A percentile compares a stretch with the other conserved stretches of the same genome.
Evolutionary conservation across 2,329 filamentous ascomycete species (phyloP).

Genomic region (Colletotrichum noveboracense): DNA sequence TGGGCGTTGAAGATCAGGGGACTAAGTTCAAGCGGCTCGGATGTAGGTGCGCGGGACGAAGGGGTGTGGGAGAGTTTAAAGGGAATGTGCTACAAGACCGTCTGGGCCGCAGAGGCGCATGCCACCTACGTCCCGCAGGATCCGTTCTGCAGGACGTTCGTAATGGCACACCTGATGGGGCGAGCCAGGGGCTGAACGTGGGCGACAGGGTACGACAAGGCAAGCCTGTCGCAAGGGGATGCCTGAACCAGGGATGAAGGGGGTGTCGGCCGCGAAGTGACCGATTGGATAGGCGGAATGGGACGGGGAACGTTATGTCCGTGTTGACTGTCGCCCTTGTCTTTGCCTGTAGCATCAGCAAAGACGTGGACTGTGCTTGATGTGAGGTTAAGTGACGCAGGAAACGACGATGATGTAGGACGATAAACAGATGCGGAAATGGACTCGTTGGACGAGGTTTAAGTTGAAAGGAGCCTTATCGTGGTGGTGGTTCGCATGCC

Average conservation of each 20-base stretch:
- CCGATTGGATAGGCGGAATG: conserved; percentile 3
- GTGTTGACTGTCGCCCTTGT: not conserved
- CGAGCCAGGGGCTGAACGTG: conserved; percentile 8
- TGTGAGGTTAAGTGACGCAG: not conserved
- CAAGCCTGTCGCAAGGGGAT: conserved; percentile 3
- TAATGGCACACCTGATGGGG: not conserved
- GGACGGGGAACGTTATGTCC: not conserved
- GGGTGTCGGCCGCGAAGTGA: not conserved
- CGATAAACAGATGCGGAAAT: not conserved
- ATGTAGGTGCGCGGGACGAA: not conserved
- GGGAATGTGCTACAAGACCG: not conserved
- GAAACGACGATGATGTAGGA: not conserved
- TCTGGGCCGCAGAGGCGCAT: not conserved
- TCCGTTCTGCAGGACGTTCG: conserved; percentile 6
- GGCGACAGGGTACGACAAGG: conserved; percentile 7
- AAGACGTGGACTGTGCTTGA: not conserved
- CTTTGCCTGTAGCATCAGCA: not conserved
- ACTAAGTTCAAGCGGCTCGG: not conserved
- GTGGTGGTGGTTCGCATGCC: not conserved
- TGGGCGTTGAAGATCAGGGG: not conserved
- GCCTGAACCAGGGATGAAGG: not conserved
- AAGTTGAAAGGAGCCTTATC: not conserved
- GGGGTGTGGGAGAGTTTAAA: conserved; percentile 9
- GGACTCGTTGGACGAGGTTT: not conserved
- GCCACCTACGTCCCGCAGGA: not conserved